A percentile compares a stretch with the other conserved stretches of the same genome.
phyloP scores from a whole-genome alignment of 768 basidiomycete species.

The Calocera cornea region DNA sequence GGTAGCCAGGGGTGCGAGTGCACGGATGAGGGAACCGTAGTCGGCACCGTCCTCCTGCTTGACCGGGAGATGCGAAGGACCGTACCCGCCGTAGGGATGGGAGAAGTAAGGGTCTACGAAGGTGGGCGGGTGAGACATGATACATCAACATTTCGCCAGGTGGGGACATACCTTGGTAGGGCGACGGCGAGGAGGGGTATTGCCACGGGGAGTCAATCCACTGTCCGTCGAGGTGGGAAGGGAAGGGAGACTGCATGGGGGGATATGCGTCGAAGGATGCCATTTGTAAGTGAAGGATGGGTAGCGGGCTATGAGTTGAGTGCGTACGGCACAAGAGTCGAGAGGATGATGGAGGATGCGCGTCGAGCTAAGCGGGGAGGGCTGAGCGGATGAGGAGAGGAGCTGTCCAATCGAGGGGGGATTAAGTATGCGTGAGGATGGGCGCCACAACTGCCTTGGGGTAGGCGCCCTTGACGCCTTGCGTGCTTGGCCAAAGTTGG shows the following conservation, averaged over 20 bases:
- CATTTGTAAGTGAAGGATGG: neutral
- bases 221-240: neutral
- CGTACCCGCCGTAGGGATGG: slow-evolving; percentile 1
- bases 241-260: neutral
- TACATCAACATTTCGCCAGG: neutral
- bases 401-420: neutral
- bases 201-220: neutral
- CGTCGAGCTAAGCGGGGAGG: neutral
- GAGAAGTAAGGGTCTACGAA: neutral
- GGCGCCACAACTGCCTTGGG: neutral
- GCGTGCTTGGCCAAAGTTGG: neutral
- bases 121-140: neutral
- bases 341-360: neutral
- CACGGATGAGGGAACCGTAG: neutral
- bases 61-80: neutral
- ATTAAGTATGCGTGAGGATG: neutral
- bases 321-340: neutral
- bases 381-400: neutral
- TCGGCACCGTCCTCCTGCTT: neutral
- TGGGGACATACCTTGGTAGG: neutral
- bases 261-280: neutral
- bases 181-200: neutral
- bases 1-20: slow-evolving; percentile 4
- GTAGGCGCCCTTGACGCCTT: neutral
- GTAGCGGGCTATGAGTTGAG: neutral